A percentile compares a stretch with the other conserved stretches of the same genome.
Evolutionary conservation across 768 basidiomycete genomes (phyloP).

Genomic region (Lepiota brunneoincarnata): DNA sequence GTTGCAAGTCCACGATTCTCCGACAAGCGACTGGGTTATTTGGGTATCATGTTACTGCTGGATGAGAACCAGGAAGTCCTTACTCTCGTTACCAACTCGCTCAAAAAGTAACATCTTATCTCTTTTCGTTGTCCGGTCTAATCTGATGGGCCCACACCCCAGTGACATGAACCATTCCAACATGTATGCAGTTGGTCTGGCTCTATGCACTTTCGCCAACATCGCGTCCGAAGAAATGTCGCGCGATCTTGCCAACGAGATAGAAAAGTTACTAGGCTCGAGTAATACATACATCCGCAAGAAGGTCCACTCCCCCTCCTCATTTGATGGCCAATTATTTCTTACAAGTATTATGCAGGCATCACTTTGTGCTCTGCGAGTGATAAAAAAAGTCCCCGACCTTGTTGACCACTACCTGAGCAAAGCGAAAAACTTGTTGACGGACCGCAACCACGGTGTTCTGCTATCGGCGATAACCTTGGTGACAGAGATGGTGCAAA

Average conservation of each 20-base stretch:
- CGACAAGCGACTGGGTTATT: conserved; percentile 94
- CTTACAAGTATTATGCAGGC: conserved; percentile 50
- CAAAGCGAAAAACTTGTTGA: conserved; percentile 87
- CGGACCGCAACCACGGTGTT: conserved; percentile 97
- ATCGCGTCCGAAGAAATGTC: conserved; percentile 99
- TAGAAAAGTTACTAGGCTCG: conserved; percentile 94
- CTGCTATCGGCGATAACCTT: conserved; percentile 92
- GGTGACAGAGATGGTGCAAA: conserved; percentile 90
- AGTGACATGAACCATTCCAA: conserved; percentile 99
- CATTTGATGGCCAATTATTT: conserved; percentile 4
- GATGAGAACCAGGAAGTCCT: conserved; percentile 98
- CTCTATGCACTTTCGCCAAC: conserved; percentile 97
- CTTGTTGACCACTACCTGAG: conserved; percentile 87
- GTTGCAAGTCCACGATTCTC: conserved; percentile 94
- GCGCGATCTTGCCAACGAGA: conserved; percentile 94
- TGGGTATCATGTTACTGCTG: conserved; percentile 95
- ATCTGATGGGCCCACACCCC: conserved; percentile 12
- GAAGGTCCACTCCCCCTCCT: conserved; percentile 58
- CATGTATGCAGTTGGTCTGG: conserved; percentile 97
- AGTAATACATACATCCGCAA: conserved; percentile 99
- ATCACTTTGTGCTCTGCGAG: conserved; percentile 89
- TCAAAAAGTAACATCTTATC: conserved; percentile 79
- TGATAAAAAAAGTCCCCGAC: conserved; percentile 95
- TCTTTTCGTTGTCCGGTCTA: not conserved
- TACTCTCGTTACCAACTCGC: conserved; percentile 94